Evolutionary conservation across 2,329 filamentous ascomycete genomes (phyloP), one percentile per base, ranked within the genome.

Genomic region (Epichloe gansuensis): DNA sequence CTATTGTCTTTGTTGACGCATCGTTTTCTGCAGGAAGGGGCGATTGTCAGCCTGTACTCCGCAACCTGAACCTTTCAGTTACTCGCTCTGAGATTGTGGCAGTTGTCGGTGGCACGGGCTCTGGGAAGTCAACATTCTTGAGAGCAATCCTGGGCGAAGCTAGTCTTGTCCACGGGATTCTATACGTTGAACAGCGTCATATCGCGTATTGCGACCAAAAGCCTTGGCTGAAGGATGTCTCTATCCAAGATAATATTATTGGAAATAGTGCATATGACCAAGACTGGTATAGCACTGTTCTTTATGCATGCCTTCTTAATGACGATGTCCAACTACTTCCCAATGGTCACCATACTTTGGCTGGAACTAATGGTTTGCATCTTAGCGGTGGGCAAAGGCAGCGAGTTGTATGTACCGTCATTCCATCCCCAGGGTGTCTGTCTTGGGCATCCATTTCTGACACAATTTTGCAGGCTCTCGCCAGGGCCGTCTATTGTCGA

Each of bases 401-500:
- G 36, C 57, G 66, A 36, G 58, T 68, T 44, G 64, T 67, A 57
- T 46, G 62, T 59, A 47, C 25, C 12, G 13, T 7, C 31, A 6
- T 9, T 12, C 49, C 43, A 36, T 21, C 17, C 17, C 17, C 17
- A 21, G 17, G 17, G 17, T 21, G 17, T 21, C 17, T 21, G 17
- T 2, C 17, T 21, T 21, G 17, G 17, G 17, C 17, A 21, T 21
- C 17, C 17, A 21, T 21, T 21, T 21, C 17, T 21, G 34, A 51
- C 41, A 38, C 3, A 36, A 23, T 12, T 15, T 31, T n/a, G 5
- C 17, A 55, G 57, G 64, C 67, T 25, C 57, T 74, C 4, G 71
- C 72, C 3, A 61, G 72, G 7, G 71, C 71, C 2, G 54, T 74
- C 0, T 75, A 71, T 57, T 61, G 64, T 13, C 55, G 63, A 17